phyloP scores from a whole-genome alignment of 306 rosid species.

The Dalbergia cultrata region DNA sequence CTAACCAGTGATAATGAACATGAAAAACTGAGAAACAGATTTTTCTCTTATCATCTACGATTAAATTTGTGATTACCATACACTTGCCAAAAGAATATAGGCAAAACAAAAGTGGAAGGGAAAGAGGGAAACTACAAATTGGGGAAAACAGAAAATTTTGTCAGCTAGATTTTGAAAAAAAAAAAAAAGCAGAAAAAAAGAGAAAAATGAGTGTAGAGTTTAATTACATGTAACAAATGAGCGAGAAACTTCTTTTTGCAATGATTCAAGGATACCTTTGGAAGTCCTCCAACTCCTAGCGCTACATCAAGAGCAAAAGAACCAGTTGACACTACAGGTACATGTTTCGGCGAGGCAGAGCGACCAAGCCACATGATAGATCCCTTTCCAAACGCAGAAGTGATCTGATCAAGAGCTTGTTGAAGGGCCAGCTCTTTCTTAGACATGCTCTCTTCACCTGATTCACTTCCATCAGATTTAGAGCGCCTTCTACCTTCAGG shows the following conservation, averaged over 20 bases:
- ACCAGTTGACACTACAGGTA: conserved; percentile 87
- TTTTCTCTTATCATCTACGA: conserved; percentile 2
- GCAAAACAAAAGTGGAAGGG: not conserved
- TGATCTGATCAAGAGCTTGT: conserved; percentile 93
- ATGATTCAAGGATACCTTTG: conserved; percentile 70
- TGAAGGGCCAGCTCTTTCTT: conserved; percentile 85
- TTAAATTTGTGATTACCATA: conserved; percentile 4
- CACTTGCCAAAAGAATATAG: conserved; percentile 5
- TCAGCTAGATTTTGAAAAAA: not conserved
- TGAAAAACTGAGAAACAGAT: not conserved
- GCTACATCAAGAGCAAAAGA: conserved; percentile 87
- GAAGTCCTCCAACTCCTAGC: conserved; percentile 87
- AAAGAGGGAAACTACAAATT: not conserved
- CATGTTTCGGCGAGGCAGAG: conserved; percentile 53
- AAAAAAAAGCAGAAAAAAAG: not conserved
- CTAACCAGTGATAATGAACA: not conserved
- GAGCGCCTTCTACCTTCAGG: conserved; percentile 68
- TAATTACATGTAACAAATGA: conserved; percentile 31
- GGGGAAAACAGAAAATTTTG: not conserved
- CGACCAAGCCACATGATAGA: conserved; percentile 98
- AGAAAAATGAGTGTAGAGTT: conserved; percentile 1
- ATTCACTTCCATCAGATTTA: conserved; percentile 80
- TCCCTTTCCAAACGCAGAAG: conserved; percentile 86
- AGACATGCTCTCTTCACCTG: conserved; percentile 71
- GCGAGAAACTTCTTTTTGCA: conserved; percentile 32